Conservation (phyloP, 2,329 filamentous ascomycete species). For the Aspergillus tamarii region DNA sequence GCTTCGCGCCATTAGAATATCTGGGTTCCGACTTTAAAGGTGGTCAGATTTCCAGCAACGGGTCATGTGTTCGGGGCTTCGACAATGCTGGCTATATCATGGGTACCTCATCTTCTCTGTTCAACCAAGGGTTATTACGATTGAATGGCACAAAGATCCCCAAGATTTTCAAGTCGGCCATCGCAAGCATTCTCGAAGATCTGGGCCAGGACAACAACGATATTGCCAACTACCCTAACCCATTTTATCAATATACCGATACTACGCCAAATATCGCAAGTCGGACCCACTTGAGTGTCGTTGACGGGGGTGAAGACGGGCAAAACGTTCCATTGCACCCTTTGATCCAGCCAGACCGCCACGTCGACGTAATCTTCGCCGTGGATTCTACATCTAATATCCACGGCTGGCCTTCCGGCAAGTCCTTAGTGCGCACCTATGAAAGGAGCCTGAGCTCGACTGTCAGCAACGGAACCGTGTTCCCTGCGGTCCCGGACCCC, state of each 20-base stretch:
- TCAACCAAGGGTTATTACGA: conserved; percentile 72
- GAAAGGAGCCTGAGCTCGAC: conserved; percentile 58
- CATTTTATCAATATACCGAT: conserved; percentile 68
- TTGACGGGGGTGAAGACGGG: conserved; percentile 75
- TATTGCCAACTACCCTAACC: conserved; percentile 76
- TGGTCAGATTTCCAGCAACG: conserved; percentile 58
- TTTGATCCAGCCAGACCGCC: conserved; percentile 71
- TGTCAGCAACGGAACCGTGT: conserved; percentile 66
- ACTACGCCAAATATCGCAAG: conserved; percentile 60
- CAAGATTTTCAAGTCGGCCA: conserved; percentile 52
- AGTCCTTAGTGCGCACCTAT: conserved; percentile 71
- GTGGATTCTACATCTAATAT: conserved; percentile 75
- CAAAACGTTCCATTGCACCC: conserved; percentile 82
- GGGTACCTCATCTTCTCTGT: conserved; percentile 80
- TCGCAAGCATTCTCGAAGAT: conserved; percentile 54
- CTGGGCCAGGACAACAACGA: conserved; percentile 66
- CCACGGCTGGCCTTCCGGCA: conserved; percentile 73
- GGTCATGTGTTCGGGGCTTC: conserved; percentile 73
- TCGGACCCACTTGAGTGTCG: conserved; percentile 62
- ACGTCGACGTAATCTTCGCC: conserved; percentile 79
- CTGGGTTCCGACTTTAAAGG: conserved; percentile 70
- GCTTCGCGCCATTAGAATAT: conserved; percentile 69
- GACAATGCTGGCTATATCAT: conserved; percentile 81
- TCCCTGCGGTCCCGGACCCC: conserved; percentile 69
- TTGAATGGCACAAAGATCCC: conserved; percentile 58